Evolutionary conservation across 805 yeast species (phyloP), one percentile per base, ranked within the genome.

Genomic region (Kodamaea leandrae): DNA sequence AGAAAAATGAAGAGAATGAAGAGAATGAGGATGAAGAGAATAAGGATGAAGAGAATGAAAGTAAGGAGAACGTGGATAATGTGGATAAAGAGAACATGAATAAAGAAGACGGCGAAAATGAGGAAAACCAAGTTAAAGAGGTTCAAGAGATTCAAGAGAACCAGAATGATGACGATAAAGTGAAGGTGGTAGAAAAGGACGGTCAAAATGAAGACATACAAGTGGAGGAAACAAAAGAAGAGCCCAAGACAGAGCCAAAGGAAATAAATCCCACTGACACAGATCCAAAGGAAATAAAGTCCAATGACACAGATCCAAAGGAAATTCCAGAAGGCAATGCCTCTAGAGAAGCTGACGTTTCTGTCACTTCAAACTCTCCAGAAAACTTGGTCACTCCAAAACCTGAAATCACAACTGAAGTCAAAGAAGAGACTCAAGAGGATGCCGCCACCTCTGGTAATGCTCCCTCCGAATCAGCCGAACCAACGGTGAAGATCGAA

Each of bases 101-200:
- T n/a, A 17, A 12, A 13, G 33, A 17, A 2, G 13, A 36, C 4
- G 32, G 10, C 21, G 32, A 37, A 3, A 33, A 41, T 19, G 8
- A 2, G 40, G 27, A n/a, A n/a, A n/a, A n/a, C n/a, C n/a, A n/a
- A n/a, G n/a, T n/a, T 25, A 16, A 20, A 34, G 35, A 35, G 19
- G 34, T 3, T n/a, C n/a, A n/a, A 18, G 20, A 36, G 35, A 21
- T 14, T 37, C 24, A 58, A 50, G 56, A 37, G 43, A 39, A 39
- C 54, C 47, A 51, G 48, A 49, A 35, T 47, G 44, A 39, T n/a
- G 50, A 44, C 29, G 64, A 53, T 42, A 63, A 47, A 35, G 53
- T 26, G 51, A 46, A 21, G 20, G 19, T 43, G 42, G 39, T 10
- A 17, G 41, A 32, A 10, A 38, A 39, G n/a, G 42, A 27, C 14